phyloP scores from a whole-genome alignment of 164 flowering plant species.

The Liriodendron chinense region DNA sequence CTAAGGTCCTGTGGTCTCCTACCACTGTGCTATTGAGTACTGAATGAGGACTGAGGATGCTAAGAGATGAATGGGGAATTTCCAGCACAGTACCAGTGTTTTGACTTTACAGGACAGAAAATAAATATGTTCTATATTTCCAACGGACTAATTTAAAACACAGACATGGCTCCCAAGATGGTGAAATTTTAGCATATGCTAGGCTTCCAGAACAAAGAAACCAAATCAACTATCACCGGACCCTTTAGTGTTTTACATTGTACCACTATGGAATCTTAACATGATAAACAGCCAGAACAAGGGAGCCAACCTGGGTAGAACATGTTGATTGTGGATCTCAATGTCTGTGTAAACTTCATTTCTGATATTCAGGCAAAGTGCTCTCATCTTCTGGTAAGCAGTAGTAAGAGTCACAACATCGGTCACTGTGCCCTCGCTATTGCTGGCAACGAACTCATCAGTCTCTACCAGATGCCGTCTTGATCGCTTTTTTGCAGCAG shows the following conservation, averaged over 20 bases:
- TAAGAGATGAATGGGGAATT: neutral
- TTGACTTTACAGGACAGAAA: neutral
- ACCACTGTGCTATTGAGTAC: neutral
- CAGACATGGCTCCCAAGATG: neutral
- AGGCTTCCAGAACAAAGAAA: neutral
- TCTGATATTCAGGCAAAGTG: constrained; percentile 66
- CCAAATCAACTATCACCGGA: neutral
- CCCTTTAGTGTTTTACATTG: neutral
- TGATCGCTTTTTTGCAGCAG: constrained; percentile 86
- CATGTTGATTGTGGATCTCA: constrained; percentile 76
- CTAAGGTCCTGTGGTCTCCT: neutral
- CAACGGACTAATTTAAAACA: neutral
- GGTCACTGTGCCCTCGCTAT: constrained; percentile 44
- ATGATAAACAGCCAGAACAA: neutral
- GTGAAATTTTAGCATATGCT: neutral
- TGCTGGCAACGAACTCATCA: constrained; percentile 72
- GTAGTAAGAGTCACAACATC: constrained; percentile 62
- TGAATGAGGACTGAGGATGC: neutral
- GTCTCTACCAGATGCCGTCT: constrained; percentile 82
- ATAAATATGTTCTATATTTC: neutral
- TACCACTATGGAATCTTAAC: neutral
- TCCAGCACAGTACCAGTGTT: neutral
- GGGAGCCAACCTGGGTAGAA: constrained; percentile 72
- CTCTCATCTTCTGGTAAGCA: constrained; percentile 85
- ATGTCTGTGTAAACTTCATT: constrained; percentile 85